A percentile compares a stretch with the other conserved stretches of the same genome.
Evolutionary conservation across 2,329 filamentous ascomycete species (phyloP).

Genomic region (Fusarium virguliforme): DNA sequence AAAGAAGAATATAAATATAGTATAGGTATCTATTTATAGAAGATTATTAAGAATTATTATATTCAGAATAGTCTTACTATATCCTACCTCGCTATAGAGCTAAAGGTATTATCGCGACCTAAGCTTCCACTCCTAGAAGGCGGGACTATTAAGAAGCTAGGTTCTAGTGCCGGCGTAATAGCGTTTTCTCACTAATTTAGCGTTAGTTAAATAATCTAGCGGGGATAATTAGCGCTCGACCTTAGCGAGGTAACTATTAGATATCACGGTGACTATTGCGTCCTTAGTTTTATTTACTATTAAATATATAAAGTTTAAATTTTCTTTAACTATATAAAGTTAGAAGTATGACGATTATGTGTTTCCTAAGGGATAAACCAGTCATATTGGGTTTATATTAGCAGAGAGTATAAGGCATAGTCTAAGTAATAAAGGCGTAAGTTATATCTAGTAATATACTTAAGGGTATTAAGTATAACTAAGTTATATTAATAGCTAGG

Average conservation of each 20-base stretch:
- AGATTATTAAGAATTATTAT: slow-evolving; percentile 38
- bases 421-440: too few relatives aligned
- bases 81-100: slow-evolving; percentile 40
- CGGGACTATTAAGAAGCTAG: slow-evolving; percentile 30
- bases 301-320: neutral
- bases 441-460: too few relatives aligned
- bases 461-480: too few relatives aligned
- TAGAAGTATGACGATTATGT: too few relatives aligned
- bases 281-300: neutral
- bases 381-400: too few relatives aligned
- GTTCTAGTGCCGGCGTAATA: slow-evolving; percentile 26
- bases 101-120: slow-evolving; percentile 38
- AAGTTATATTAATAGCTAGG: too few relatives aligned
- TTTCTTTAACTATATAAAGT: slow-evolving; percentile 3
- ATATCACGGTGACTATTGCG: neutral
- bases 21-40: rapidly evolving
- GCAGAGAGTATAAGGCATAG: too few relatives aligned
- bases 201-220: slow-evolving; percentile 31
- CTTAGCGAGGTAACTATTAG: neutral
- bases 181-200: slow-evolving; percentile 16
- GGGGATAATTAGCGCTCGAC: slow-evolving; percentile 37
- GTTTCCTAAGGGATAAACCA: too few relatives aligned
- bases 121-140: slow-evolving; percentile 33
- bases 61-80: slow-evolving; percentile 43
- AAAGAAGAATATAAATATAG: slow-evolving; percentile 40